Evolutionary conservation across 2,329 filamentous ascomycete genomes (phyloP).

Genomic region (Pseudogymnoascus sp.): DNA sequence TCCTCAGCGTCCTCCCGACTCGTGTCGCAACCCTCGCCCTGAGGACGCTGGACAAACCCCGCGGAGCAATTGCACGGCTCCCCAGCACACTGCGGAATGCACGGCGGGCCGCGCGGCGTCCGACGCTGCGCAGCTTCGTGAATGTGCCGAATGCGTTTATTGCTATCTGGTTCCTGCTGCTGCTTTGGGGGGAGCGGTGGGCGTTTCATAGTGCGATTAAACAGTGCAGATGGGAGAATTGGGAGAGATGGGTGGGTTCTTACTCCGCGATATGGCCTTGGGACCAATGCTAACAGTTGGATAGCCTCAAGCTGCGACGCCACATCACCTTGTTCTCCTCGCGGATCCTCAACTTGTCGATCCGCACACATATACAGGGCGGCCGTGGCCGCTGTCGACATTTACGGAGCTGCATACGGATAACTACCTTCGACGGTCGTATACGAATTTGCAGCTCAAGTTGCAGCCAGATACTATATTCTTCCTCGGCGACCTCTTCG

Average conservation of each 20-base stretch:
- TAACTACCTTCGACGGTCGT: conserved; percentile 78
- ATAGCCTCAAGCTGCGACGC: conserved; percentile 67
- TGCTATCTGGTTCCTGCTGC: conserved; percentile 62
- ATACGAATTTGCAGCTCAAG: conserved; percentile 64
- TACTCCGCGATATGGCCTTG: not conserved
- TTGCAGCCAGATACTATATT: conserved; percentile 81
- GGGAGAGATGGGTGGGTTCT: conserved; percentile 80
- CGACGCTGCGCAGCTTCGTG: conserved; percentile 36
- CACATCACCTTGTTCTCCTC: conserved; percentile 64
- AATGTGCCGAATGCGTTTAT: conserved; percentile 61
- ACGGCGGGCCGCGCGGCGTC: conserved; percentile 1
- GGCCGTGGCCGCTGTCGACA: conserved; percentile 61
- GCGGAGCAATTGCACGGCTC: conserved; percentile 8
- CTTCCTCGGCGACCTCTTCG: conserved; percentile 91
- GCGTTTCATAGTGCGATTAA: conserved; percentile 63
- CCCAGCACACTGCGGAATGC: not conserved
- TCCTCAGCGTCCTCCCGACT: conserved; percentile 18
- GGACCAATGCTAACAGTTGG: conserved; percentile 10
- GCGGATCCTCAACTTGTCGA: conserved; percentile 68
- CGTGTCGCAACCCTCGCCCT: conserved; percentile 19
- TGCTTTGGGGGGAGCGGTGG: conserved; percentile 81
- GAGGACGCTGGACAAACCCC: conserved; percentile 16
- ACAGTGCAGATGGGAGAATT: conserved; percentile 71
- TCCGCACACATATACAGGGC: conserved; percentile 64
- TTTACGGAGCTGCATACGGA: conserved; percentile 70